These are phyloP conservation scores for Ophiosphaerella herpotricha DNA, from an alignment of 2,329 filamentous ascomycete species.

Conservation along the genomic window DNA sequence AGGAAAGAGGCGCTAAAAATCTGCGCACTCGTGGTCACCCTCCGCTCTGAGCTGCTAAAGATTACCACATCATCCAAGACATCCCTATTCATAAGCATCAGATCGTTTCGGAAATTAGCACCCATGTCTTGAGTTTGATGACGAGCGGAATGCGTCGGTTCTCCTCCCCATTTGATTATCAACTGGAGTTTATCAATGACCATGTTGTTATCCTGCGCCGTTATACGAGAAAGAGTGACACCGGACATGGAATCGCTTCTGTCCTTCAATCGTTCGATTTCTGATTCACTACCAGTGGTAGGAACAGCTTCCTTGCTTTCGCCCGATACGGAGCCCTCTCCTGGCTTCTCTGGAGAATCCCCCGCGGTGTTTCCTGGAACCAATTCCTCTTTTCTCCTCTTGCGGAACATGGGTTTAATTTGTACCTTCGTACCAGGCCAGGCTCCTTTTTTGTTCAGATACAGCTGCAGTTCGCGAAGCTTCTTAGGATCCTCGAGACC, in stretches of 20 bases:
- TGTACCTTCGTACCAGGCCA: constrained; percentile 98
- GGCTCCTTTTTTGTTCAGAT: constrained; percentile 86
- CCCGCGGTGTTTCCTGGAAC: constrained; percentile 39
- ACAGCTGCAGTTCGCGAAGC: constrained; percentile 82
- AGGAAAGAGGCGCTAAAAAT: constrained; percentile 93
- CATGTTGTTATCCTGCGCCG: constrained; percentile 88
- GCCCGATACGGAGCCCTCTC: constrained; percentile 18
- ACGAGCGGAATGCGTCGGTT: constrained; percentile 94
- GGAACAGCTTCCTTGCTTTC: constrained; percentile 29
- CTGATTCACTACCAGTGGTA: constrained; percentile 16
- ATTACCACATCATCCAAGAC: constrained; percentile 91
- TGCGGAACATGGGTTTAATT: constrained; percentile 99
- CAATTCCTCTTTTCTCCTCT: constrained; percentile 71
- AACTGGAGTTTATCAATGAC: constrained; percentile 95
- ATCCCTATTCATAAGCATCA: constrained; percentile 89
- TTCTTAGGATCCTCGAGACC: constrained; percentile 85
- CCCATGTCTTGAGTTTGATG: constrained; percentile 96
- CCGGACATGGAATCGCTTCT: constrained; percentile 82
- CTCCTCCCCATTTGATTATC: constrained; percentile 98
- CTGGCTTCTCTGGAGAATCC: constrained; percentile 32
- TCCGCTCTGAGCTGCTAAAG: constrained; percentile 92
- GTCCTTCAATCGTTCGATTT: constrained; percentile 30
- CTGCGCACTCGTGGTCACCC: constrained; percentile 93
- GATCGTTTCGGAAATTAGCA: constrained; percentile 92
- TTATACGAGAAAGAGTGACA: constrained; percentile 90